Evolutionary conservation across 306 rosid species (phyloP), one percentile per base, ranked within the genome.

Genomic region (Fragaria iinumae): DNA sequence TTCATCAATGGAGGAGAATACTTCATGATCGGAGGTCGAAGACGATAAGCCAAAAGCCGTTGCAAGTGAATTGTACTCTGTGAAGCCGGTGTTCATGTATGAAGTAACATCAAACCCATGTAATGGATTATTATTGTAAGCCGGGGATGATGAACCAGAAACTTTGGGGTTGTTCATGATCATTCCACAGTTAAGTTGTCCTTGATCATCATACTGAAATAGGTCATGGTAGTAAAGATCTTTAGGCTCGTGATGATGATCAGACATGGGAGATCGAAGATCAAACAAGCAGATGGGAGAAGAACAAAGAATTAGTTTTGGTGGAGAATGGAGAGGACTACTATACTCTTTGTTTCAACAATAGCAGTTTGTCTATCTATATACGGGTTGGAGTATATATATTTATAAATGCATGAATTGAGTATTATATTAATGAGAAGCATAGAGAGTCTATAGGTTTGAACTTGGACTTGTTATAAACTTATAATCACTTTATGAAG

Each of bases 11-110:
- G 91, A 81, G 38, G 90, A 81, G 55, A 87, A 86, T 0, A 84
- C 93, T 25, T 85, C 93, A 2, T 66, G 47, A 17, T 29, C 73
- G 0, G 93, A 89, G 17, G 90, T 84, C 2, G 93, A 81, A 75
- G 96, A 90, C 7, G 96, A 88, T 47, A 91, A n/a, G 41, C 90
- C 93, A 43, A 93, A 90, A 70, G 87, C 84, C 63, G 76, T 79
- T 8, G 86, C 83, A 13, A 91, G 82, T 10, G 97, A 83, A 49
- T 86, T 89, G 75, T 88, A 82, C 29, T 88, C 95, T 4, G 88
- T 85, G 73, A 89, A 84, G 57, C 86, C 17, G 59, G 59, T 34
- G 47, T 50, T 86, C 84, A 84, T 71, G 74, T 79, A 89, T 16
- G 90, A 80, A 71, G 76, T 49, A 11, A 84, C 83, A 79, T 87